Conservation (phyloP, 2,329 filamentous ascomycete species). For the Penicillium sp. region DNA sequence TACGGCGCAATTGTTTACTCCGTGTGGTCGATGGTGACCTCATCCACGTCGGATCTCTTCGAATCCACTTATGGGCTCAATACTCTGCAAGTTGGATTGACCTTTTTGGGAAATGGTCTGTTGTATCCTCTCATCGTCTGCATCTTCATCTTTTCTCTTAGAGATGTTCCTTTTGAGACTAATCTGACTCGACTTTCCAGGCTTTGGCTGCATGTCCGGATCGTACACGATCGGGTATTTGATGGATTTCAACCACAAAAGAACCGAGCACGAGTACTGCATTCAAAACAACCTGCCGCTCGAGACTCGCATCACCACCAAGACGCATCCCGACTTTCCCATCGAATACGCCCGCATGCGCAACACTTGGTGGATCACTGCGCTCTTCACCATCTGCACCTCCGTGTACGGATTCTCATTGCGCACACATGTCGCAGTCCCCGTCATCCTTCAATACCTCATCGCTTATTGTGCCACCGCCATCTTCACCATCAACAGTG, state of each 20-base stretch:
- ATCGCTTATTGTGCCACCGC: conserved; percentile 32
- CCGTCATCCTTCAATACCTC: conserved; percentile 35
- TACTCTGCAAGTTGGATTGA: conserved; percentile 36
- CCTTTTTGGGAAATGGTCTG: conserved; percentile 38
- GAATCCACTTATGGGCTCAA: conserved; percentile 36
- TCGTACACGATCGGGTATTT: conserved; percentile 39
- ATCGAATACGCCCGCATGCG: conserved; percentile 36
- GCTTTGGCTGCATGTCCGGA: conserved; percentile 39
- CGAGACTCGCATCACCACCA: conserved; percentile 24
- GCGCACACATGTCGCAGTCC: conserved; percentile 27
- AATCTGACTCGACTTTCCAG: conserved; percentile 4
- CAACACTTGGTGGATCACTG: conserved; percentile 38
- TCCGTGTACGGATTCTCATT: conserved; percentile 29
- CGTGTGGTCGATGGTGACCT: conserved; percentile 46
- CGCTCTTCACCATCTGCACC: conserved; percentile 32
- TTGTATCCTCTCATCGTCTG: neutral
- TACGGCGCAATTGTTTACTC: conserved; percentile 44
- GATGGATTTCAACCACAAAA: conserved; percentile 39
- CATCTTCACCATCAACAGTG: conserved; percentile 32
- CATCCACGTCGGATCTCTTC: conserved; percentile 38
- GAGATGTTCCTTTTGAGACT: neutral
- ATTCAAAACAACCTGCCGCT: conserved; percentile 24
- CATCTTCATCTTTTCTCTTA: neutral
- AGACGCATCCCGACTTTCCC: conserved; percentile 36
- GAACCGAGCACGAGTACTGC: conserved; percentile 30